These are phyloP conservation scores for Nepenthes alata DNA, from an alignment of 179 eudicot species.

Conservation along the genomic window DNA sequence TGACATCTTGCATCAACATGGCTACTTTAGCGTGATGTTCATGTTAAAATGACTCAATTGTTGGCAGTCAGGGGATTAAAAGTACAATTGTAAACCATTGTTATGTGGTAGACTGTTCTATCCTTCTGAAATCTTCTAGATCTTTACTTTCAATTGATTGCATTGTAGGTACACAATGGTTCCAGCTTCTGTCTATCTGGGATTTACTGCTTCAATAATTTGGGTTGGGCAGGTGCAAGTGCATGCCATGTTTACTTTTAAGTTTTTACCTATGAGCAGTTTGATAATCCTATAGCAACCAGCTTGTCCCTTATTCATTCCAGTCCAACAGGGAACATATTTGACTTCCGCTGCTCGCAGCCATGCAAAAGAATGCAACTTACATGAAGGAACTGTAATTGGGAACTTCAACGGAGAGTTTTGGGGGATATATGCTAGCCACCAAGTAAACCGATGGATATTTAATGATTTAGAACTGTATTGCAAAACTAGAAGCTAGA, in stretches of 20 bases:
- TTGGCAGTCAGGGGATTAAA: too few species aligned
- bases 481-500: too few species aligned
- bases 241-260: neutral
- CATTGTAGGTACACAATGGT: constrained; percentile 89
- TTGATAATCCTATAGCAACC: constrained; percentile 1
- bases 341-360: constrained; percentile 77
- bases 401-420: constrained; percentile 91
- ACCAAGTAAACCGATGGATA: constrained; percentile 38
- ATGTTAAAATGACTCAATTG: too few species aligned
- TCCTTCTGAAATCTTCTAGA: neutral
- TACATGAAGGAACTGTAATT: constrained; percentile 75
- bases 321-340: constrained; percentile 70
- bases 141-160: constrained; percentile 2
- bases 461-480: too few species aligned
- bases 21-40: too few species aligned
- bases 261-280: neutral
- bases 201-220: constrained; percentile 83
- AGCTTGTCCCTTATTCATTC: constrained; percentile 9
- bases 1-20: too few species aligned
- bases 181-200: constrained; percentile 83
- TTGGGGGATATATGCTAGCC: constrained; percentile 79
- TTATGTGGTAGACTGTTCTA: neutral
- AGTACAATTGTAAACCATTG: neutral
- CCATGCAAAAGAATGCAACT: constrained; percentile 59
- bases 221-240: constrained; percentile 87